These are phyloP conservation scores for Pterocarpus macrocarpus DNA, from an alignment of 306 rosid species.

Conservation along the genomic window DNA sequence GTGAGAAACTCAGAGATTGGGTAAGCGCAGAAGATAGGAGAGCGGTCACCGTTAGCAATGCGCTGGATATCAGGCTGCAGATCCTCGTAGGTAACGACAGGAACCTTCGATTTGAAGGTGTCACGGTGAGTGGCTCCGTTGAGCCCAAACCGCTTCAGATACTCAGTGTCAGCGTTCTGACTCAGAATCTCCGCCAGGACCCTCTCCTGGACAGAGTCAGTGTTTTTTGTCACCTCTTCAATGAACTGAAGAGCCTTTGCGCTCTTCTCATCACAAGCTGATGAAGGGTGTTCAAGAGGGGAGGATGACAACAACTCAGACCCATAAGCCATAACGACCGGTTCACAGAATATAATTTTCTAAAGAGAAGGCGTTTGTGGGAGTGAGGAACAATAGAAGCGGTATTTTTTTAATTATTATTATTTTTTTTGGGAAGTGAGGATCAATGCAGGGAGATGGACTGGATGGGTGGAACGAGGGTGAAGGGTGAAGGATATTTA, in stretches of 20 bases:
- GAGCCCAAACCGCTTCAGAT: constrained; percentile 65
- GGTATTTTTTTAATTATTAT: too few species aligned
- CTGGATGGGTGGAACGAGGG: neutral
- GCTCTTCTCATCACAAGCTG: constrained; percentile 55
- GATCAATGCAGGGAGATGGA: too few species aligned
- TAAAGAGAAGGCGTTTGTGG: too few species aligned
- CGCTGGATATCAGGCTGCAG: constrained; percentile 82
- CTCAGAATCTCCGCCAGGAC: constrained; percentile 68
- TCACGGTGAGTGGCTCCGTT: constrained; percentile 75
- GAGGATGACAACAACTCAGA: constrained; percentile 28
- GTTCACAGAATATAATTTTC: neutral
- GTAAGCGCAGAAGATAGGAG: constrained; percentile 70
- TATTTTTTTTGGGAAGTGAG: too few species aligned
- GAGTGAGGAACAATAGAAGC: too few species aligned
- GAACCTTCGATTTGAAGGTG: constrained; percentile 75
- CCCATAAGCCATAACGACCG: constrained; percentile 65
- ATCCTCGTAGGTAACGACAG: constrained; percentile 81
- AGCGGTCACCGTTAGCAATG: constrained; percentile 86
- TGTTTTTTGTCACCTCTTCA: constrained; percentile 70
- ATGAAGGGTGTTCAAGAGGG: constrained; percentile 31
- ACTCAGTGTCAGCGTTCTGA: constrained; percentile 76
- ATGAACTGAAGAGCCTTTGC: constrained; percentile 70
- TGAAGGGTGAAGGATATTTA: constrained; percentile 46
- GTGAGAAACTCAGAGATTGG: constrained; percentile 95
- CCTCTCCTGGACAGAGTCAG: constrained; percentile 60